Evolutionary conservation across 805 yeast genomes (phyloP), one percentile per base, ranked within the genome.

Genomic region (Candida insectalens): DNA sequence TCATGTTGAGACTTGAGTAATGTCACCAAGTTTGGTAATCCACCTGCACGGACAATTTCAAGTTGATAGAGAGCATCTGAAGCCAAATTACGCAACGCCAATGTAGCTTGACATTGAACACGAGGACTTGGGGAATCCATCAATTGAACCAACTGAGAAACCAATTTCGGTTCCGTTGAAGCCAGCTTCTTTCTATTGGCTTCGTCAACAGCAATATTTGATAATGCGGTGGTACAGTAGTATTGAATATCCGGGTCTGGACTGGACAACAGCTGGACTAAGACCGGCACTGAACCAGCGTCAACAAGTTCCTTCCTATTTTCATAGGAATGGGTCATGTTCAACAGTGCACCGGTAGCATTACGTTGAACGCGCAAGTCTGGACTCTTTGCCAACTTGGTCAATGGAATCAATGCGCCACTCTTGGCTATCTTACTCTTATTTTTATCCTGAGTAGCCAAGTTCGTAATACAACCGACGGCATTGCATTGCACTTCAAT

Each of bases 401-500:
- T 89, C 49, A 92, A 71, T 3, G 98, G 98, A 20, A 85, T 79
- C 39, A 92, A 69, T 1, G 98, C 98, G 14, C 98, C 99, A 16
- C 94, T 79, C 32, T 87, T 80, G 15, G 99, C 99, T 49, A 92
- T 92, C 56, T 85, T 87, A 34, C 92, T 78, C 59, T 92, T 92
- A 62, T 92, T 92, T 50, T 85, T 95, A 59, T 92, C 99, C 60
- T 84, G 95, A 5, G 98, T 92, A 6, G 98, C 98, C 58, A 92
- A 72, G 55, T 92, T 92, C 25, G 99, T 92, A 52, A 92, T 88
- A 57, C 98, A 92, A 13, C 99, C 99, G 37, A 92, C 98, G 3
- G 99, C 98, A 55, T 92, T 92, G 60, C 99, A 92, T 62, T 92
- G 98, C 26, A 92, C 97, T 59, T 92, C 99, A 38, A 92, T 94